Conservation (phyloP, 352 stramenopile genomes). For the Pythium vanterpoolii region DNA sequence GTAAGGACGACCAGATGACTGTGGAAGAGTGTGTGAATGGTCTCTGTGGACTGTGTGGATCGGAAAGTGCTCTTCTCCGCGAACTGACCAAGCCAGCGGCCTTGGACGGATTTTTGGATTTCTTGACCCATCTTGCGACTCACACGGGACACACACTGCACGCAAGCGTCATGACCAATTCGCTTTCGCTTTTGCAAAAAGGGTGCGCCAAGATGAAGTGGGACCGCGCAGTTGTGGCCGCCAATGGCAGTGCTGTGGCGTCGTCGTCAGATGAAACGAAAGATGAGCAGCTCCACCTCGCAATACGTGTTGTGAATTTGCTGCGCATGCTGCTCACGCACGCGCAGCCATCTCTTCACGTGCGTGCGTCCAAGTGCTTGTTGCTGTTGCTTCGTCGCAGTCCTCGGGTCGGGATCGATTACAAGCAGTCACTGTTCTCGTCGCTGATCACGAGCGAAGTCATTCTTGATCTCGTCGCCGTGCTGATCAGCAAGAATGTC, state of each 20-base stretch:
- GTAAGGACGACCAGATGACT: slow-evolving; percentile 53
- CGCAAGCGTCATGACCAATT: slow-evolving; percentile 55
- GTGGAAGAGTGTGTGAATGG: slow-evolving; percentile 81
- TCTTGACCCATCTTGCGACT: slow-evolving; percentile 39
- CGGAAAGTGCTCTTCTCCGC: slow-evolving; percentile 48
- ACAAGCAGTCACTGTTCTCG: slow-evolving; percentile 27
- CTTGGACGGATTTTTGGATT: slow-evolving; percentile 55
- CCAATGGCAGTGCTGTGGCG: too few species aligned
- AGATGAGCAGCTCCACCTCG: slow-evolving; percentile 24
- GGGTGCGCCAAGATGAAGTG: slow-evolving; percentile 72
- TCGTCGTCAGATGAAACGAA: background rate
- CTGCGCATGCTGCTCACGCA: slow-evolving; percentile 50
- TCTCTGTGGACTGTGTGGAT: slow-evolving; percentile 59
- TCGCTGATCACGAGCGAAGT: slow-evolving; percentile 44
- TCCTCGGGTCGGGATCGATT: slow-evolving; percentile 25
- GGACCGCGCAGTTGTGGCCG: slow-evolving; percentile 4
- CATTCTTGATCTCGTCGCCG: slow-evolving; percentile 48
- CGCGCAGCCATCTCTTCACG: slow-evolving; percentile 52
- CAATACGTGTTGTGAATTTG: slow-evolving; percentile 40
- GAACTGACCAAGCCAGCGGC: slow-evolving; percentile 38
- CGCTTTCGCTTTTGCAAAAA: slow-evolving; percentile 66
- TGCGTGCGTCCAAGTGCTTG: slow-evolving; percentile 70
- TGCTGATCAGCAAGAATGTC: slow-evolving; percentile 40
- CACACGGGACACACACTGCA: slow-evolving; percentile 38
- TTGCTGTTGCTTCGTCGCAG: slow-evolving; percentile 53